phyloP scores from a whole-genome alignment of 306 rosid species.

The Castanopsis chinensis region DNA sequence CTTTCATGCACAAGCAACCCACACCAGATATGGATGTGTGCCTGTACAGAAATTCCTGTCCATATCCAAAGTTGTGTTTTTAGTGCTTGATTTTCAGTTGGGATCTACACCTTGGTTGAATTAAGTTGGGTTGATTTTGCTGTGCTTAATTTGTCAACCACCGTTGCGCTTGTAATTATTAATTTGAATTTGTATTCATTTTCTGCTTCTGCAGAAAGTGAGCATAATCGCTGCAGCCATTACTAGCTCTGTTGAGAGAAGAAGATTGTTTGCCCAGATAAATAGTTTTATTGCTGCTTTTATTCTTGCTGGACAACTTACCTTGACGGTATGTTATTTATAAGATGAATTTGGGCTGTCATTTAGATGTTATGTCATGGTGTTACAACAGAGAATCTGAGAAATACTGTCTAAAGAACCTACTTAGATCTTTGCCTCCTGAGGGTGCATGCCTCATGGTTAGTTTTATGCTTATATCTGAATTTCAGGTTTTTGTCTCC shows the following conservation, averaged over 20 bases:
- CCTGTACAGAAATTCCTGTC: background rate
- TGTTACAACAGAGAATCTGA: background rate
- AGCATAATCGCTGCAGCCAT: slow-evolving; percentile 75
- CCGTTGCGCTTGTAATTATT: background rate
- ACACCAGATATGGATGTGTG: background rate
- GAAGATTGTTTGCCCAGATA: slow-evolving; percentile 77
- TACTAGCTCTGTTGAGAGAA: slow-evolving; percentile 77
- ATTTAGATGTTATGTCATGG: background rate
- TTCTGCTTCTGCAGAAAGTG: slow-evolving; percentile 67
- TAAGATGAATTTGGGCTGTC: background rate
- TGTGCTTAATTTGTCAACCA: background rate
- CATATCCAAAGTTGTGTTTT: background rate
- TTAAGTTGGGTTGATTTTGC: background rate
- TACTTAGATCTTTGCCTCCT: background rate
- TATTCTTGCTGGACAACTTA: slow-evolving; percentile 88
- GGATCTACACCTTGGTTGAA: background rate
- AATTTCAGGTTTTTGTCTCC: background rate
- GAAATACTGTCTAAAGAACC: background rate
- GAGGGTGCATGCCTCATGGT: background rate
- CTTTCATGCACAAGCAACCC: background rate
- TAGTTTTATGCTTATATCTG: background rate
- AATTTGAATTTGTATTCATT: background rate
- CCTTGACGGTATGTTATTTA: slow-evolving; percentile 64
- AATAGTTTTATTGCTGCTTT: slow-evolving; percentile 92
- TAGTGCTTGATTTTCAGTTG: background rate